Base-by-base conservation (phyloP, 1,139 yeast species). In the Meyerozyma guilliermondii region DNA sequence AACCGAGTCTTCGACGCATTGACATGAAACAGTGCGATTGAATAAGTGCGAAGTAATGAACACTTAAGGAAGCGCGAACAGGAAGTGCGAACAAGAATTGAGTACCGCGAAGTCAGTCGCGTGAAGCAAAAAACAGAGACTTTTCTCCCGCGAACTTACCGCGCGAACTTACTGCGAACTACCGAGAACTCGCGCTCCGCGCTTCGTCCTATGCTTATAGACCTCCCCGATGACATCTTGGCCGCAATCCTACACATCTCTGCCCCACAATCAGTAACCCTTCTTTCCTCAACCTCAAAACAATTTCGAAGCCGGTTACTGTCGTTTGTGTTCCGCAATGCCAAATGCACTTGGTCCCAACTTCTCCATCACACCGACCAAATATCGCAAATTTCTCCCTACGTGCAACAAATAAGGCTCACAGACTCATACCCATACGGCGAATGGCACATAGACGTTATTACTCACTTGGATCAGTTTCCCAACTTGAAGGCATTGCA, bases 361-460 rank as follows among this genome's bases (percentile, higher is more conserved):
- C 36, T 33, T 16, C 11, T 33, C 17, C 24, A 33, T 10, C 24
- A 18, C n/a, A n/a, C 23, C 3, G 18, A 22, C 24, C 13, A 17
- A 5, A 33, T 4, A 11, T 8, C 11, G 18, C 10, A 11, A 13
- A 3, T 29, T 5, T 8, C 18, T 8, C 33, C 16, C 17, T 29
- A 29, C 33, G 18, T 29, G 18, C 36, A 33, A 2, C 36, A 33
- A 9, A 33, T 33, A 10, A n/a, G 36, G 10, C 23, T 33, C 5
- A 13, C n/a, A 17, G 36, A 33, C 16, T 10, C 24, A 3, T 33
- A 33, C 36, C 24, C 36, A 9, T 33, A 33, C 24, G 36, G 36
- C 14, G 36, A 33, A 17, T 33, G 36, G 36, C 36, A 33, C 36
- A 33, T 33, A 8, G 36, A 33, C 24, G 7, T 33, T 6, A 33